These are phyloP conservation scores for Yamadazyma blattariae DNA, from an alignment of 1,139 yeast species.

Conservation along the genomic window DNA sequence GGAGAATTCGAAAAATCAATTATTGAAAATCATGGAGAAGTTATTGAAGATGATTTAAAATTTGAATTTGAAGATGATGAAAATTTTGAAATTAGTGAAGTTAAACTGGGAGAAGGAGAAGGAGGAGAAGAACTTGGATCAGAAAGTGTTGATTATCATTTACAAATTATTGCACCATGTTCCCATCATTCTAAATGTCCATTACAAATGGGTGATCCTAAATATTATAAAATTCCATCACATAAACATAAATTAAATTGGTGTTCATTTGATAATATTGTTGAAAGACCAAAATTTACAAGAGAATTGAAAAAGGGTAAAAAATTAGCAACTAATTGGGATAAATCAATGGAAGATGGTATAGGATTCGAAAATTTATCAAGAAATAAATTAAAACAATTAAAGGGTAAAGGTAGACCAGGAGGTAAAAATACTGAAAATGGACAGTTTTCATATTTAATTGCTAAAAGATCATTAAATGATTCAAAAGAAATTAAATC, in stretches of 20 bases:
- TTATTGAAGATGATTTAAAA: constrained; percentile 41
- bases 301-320: constrained; percentile 83
- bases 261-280: constrained; percentile 73
- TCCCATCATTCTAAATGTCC: constrained; percentile 89
- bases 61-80: constrained; percentile 47
- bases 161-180: constrained; percentile 82
- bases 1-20: constrained; percentile 17
- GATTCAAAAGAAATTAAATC: constrained; percentile 28
- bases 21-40: constrained; percentile 38
- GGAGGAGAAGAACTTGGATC: constrained; percentile 9
- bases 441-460: constrained; percentile 73
- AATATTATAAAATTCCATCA: constrained; percentile 58
- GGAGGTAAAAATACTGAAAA: constrained; percentile 70
- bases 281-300: constrained; percentile 74
- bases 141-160: constrained; percentile 45
- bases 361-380: constrained; percentile 39
- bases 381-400: constrained; percentile 24
- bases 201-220: constrained; percentile 73
- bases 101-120: neutral
- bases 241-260: constrained; percentile 63
- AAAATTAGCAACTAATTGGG: constrained; percentile 73
- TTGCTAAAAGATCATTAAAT: constrained; percentile 57
- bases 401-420: constrained; percentile 71
- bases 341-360: constrained; percentile 49
- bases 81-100: constrained; percentile 31